A percentile compares a stretch with the other conserved stretches of the same genome.
Evolutionary conservation across 2,329 filamentous ascomycete genomes (phyloP).

Genomic region (Teratosphaeria epicoccoides): DNA sequence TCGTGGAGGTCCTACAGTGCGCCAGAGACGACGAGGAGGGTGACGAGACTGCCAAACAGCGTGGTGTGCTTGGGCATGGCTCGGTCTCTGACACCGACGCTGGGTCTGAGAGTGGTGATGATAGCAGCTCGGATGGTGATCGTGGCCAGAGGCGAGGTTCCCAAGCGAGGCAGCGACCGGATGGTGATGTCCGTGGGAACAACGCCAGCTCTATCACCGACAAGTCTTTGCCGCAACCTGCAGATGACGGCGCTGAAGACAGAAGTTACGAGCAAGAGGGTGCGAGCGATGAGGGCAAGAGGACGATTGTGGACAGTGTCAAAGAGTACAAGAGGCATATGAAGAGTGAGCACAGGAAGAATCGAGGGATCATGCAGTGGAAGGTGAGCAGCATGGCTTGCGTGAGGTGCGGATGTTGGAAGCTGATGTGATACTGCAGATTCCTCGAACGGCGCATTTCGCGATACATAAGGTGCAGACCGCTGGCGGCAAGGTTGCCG

Average conservation of each 20-base stretch:
- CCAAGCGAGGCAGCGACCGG: neutral
- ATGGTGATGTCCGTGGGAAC: neutral
- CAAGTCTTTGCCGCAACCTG: no score
- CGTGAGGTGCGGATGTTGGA: no score
- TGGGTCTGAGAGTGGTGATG: slow-evolving; percentile 5
- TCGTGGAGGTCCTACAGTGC: slow-evolving; percentile 55
- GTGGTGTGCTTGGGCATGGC: slow-evolving; percentile 12
- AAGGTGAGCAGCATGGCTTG: no score
- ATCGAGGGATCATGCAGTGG: slow-evolving; percentile 67
- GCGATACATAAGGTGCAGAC: slow-evolving; percentile 49
- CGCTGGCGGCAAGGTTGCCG: slow-evolving; percentile 33
- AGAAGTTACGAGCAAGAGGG: neutral
- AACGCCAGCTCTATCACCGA: neutral
- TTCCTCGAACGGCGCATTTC: slow-evolving; percentile 45
- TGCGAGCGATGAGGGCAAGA: slow-evolving; percentile 16
- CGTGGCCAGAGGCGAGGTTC: no score
- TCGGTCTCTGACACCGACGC: slow-evolving; percentile 11
- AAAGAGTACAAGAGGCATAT: slow-evolving; percentile 51
- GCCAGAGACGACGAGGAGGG: slow-evolving; percentile 46
- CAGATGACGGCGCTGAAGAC: neutral
- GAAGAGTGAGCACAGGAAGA: slow-evolving; percentile 52
- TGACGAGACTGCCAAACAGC: slow-evolving; percentile 21
- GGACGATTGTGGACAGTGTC: slow-evolving; percentile 38
- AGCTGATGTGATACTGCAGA: slow-evolving; percentile 4
- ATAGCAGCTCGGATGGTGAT: neutral